Evolutionary conservation across 177 flowering plant genomes (phyloP), one percentile per base, ranked within the genome.

Genomic region (Telopea speciosissima): DNA sequence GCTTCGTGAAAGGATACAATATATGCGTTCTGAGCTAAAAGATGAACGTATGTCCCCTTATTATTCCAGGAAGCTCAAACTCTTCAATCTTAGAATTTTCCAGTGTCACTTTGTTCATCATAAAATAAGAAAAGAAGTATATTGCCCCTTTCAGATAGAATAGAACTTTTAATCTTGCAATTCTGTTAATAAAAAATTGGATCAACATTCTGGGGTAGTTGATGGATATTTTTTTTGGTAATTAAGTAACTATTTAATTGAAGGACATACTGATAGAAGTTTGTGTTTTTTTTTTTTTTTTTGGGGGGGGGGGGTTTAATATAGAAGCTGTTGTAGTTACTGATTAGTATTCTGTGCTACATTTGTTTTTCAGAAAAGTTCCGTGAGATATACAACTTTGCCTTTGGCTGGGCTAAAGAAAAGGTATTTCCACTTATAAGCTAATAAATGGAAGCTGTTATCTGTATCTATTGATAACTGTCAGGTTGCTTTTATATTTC

Each of bases 331-430:
- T n/a, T n/a, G 40, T 42, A 49, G 64, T 75, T 24, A 26, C 60
- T 49, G 24, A 69, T 12, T 81, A 22, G 60, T 63, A 0, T 56
- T 65, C 24, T 17, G 14, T 56, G 63, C 22, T 54, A 67, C 22
- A 65, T 70, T n/a, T 68, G 49, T 22, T 44, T 85, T 21, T 82
- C 96, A 95, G 97, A 89, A 59, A 96, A 91, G 78, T 93, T 93
- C 74, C 90, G 93, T 28, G 99, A 96, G 76, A 89, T 96, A 79
- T 93, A 96, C 75, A 88, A 88, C 79, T 96, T 93, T 82, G 93
- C 99, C 21, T 96, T 93, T 81, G 91, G 88, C 65, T 96, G 99
- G 99, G 99, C 98, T 68, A 91, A 88, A 82, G 98, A 93, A 83
- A 96, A 96, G 96, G 98, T 95, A 82, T 36, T 14, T 17, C 36